Conservation (phyloP, 495 filamentous ascomycete species). For the Penicillium steckii region DNA sequence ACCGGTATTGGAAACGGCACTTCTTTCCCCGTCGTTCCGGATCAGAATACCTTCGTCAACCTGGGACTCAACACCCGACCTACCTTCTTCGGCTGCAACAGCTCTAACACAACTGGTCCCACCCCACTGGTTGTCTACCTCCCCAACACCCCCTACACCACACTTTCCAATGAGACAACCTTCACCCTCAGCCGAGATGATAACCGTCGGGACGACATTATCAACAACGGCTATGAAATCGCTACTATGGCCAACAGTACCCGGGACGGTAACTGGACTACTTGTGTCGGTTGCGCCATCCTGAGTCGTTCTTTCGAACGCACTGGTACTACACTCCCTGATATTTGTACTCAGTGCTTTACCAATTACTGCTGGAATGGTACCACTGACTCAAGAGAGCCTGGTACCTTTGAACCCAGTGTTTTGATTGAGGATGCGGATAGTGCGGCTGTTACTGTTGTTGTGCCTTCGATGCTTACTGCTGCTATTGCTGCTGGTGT, state of each 20-base stretch:
- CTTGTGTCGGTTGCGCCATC: slow-evolving; percentile 87
- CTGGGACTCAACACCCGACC: slow-evolving; percentile 79
- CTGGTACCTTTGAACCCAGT: slow-evolving; percentile 29
- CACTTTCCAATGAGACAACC: slow-evolving; percentile 71
- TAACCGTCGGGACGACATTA: slow-evolving; percentile 68
- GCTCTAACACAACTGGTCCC: slow-evolving; percentile 50
- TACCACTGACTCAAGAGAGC: slow-evolving; percentile 30
- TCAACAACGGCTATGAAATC: slow-evolving; percentile 79
- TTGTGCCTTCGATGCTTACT: slow-evolving; percentile 19
- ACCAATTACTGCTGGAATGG: slow-evolving; percentile 73
- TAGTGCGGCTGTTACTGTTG: slow-evolving; percentile 8
- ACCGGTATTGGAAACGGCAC: slow-evolving; percentile 72
- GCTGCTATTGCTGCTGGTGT: slow-evolving; percentile 20
- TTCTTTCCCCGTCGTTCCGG: slow-evolving; percentile 78
- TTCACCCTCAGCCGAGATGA: slow-evolving; percentile 61
- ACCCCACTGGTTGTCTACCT: slow-evolving; percentile 84
- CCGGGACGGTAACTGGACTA: slow-evolving; percentile 65
- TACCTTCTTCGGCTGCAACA: slow-evolving; percentile 91
- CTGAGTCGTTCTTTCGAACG: slow-evolving; percentile 70
- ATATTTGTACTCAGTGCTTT: slow-evolving; percentile 74
- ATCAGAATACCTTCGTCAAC: slow-evolving; percentile 83
- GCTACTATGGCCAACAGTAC: slow-evolving; percentile 82
- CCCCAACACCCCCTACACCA: slow-evolving; percentile 81
- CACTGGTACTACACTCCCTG: slow-evolving; percentile 61
- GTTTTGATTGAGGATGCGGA: slow-evolving; percentile 18